phyloP scores from a whole-genome alignment of 495 filamentous ascomycete species.

The Staphylotrichum tortipilum region DNA sequence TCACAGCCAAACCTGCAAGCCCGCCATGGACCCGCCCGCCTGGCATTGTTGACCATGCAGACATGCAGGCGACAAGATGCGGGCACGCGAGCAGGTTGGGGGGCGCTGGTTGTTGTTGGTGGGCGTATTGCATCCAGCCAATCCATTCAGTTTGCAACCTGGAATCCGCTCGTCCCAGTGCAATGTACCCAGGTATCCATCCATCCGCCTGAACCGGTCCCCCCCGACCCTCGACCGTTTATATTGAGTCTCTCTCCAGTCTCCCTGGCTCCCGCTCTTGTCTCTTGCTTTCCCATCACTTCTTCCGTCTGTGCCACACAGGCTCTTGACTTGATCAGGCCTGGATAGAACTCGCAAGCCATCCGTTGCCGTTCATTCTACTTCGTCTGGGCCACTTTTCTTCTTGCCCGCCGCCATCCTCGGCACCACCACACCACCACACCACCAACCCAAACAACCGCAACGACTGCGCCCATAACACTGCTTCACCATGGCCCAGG shows the following conservation, averaged over 20 bases:
- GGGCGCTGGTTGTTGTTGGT: background rate
- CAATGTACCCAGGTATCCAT: too few relatives aligned
- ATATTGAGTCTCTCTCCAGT: too few relatives aligned
- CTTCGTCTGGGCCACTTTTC: background rate
- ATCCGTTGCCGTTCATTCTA: background rate
- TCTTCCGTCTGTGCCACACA: background rate
- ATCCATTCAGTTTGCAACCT: too few relatives aligned
- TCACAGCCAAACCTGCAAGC: too few relatives aligned
- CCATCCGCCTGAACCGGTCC: background rate
- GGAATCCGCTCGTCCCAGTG: too few relatives aligned
- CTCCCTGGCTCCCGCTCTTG: background rate
- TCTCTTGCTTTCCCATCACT: background rate
- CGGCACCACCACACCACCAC: background rate
- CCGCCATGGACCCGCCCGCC: too few relatives aligned
- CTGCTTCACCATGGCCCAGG: conserved; percentile 8
- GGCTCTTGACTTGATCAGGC: background rate
- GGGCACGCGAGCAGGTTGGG: background rate
- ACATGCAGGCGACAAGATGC: background rate
- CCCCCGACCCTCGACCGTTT: background rate
- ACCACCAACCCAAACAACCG: too few relatives aligned
- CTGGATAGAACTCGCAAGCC: background rate
- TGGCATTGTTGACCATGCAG: background rate
- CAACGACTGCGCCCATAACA: background rate
- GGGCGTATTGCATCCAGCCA: too few relatives aligned
- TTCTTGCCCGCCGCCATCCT: background rate